Evolutionary conservation across 176 grass and related monocot genomes (phyloP).

Genomic region (Phragmites australis): DNA sequence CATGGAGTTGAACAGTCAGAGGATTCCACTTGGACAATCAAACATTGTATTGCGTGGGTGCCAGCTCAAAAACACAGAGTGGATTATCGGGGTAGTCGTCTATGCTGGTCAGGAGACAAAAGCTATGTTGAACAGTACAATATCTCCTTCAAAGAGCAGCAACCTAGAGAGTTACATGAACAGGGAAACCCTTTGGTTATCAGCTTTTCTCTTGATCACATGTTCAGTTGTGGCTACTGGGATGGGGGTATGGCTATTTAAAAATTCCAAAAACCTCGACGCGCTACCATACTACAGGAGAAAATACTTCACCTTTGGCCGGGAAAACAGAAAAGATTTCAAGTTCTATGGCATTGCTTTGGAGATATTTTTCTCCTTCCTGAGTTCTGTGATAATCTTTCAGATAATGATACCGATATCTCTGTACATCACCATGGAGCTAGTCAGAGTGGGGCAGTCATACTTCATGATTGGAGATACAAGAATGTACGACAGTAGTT

Average conservation of each 20-base stretch:
- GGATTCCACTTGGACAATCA: slow-evolving; percentile 91
- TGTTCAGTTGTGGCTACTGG: slow-evolving; percentile 95
- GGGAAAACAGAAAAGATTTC: slow-evolving; percentile 82
- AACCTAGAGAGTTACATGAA: slow-evolving; percentile 99
- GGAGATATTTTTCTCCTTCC: slow-evolving; percentile 99
- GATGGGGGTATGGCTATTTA: slow-evolving; percentile 93
- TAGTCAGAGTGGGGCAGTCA: slow-evolving; percentile 90
- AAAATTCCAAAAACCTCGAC: slow-evolving; percentile 76
- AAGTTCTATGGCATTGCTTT: slow-evolving; percentile 89
- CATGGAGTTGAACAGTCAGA: slow-evolving; percentile 81
- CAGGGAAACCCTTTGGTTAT: slow-evolving; percentile 99
- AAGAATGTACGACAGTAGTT: slow-evolving; percentile 85
- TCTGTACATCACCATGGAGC: slow-evolving; percentile 98
- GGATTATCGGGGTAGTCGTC: slow-evolving; percentile 87
- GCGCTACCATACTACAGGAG: slow-evolving; percentile 92
- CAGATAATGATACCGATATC: slow-evolving; percentile 99
- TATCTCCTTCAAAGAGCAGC: slow-evolving; percentile 96
- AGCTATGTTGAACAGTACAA: slow-evolving; percentile 98
- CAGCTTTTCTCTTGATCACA: slow-evolving; percentile 90
- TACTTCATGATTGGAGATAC: slow-evolving; percentile 99
- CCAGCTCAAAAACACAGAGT: slow-evolving; percentile 96
- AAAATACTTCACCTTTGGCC: slow-evolving; percentile 79
- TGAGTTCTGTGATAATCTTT: slow-evolving; percentile 99
- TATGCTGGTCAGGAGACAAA: slow-evolving; percentile 99
- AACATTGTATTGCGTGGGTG: slow-evolving; percentile 97